phyloP scores from a whole-genome alignment of 768 basidiomycete species.

The Mycena pura region DNA sequence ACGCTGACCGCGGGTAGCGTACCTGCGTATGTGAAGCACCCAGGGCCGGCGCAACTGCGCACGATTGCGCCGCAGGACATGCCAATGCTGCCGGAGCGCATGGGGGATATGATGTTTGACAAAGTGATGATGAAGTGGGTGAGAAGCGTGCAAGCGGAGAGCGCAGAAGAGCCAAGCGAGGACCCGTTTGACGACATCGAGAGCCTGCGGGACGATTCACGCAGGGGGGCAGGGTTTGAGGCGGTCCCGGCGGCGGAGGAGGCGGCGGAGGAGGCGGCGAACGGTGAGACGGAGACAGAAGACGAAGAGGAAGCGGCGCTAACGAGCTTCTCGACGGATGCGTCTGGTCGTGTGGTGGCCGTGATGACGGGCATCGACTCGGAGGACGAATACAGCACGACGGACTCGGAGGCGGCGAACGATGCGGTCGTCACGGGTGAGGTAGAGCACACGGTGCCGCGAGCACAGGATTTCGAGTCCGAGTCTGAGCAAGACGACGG shows the following conservation, averaged over 20 bases:
- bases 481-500: conserved; percentile 20
- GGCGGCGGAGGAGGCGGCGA: conserved; percentile 45
- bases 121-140: conserved; percentile 86
- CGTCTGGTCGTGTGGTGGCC: conserved; percentile 58
- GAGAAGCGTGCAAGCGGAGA: conserved; percentile 52
- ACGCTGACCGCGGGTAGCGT: conserved; percentile 75
- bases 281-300: conserved; percentile 52
- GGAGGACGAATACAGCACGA: conserved; percentile 52
- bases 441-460: conserved; percentile 9
- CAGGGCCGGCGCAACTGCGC: conserved; percentile 78
- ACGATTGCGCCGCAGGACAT: conserved; percentile 85
- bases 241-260: too few relatives aligned
- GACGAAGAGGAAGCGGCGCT: conserved; percentile 74
- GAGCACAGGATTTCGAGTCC: conserved; percentile 8
- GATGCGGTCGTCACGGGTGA: conserved; percentile 39
- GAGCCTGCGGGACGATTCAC: conserved; percentile 74
- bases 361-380: conserved; percentile 58
- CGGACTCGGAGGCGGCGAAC: conserved; percentile 58
- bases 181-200: conserved; percentile 95
- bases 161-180: conserved; percentile 64
- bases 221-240: conserved; percentile 42
- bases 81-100: conserved; percentile 72
- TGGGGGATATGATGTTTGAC: conserved; percentile 91
- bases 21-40: conserved; percentile 85
- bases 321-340: conserved; percentile 78